These are phyloP conservation scores for Colletotrichum tamarilloi DNA, from an alignment of 2,329 filamentous ascomycete genomes.

Conservation along the genomic window DNA sequence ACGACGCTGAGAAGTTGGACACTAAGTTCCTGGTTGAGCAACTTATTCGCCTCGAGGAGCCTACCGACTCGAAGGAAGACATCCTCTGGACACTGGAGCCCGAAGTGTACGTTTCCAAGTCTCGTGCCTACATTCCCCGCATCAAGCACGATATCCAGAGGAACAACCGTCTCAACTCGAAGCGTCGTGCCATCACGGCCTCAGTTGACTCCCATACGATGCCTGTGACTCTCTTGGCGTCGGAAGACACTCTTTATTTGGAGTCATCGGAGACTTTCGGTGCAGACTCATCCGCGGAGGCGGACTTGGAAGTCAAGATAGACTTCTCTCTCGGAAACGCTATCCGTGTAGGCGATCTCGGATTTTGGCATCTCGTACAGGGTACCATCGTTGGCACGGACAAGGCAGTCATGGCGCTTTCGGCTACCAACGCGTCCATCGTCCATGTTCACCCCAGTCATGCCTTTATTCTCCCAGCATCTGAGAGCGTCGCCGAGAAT, in stretches of 20 bases:
- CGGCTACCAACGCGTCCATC: constrained; percentile 15
- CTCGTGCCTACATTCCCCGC: constrained; percentile 6
- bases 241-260: background rate
- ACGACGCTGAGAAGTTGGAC: background rate
- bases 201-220: background rate
- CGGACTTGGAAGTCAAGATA: background rate
- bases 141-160: constrained; percentile 20
- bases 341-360: background rate
- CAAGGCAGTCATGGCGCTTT: background rate
- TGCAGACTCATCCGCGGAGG: background rate
- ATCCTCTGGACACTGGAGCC: constrained; percentile 2
- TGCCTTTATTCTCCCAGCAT: background rate
- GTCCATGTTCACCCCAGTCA: background rate
- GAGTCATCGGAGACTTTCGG: constrained; percentile 1
- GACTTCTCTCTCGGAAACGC: background rate
- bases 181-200: background rate
- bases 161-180: constrained; percentile 16
- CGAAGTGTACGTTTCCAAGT: constrained; percentile 3
- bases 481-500: background rate
- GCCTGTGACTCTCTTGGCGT: background rate
- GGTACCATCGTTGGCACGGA: background rate
- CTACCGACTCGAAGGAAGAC: background rate
- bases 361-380: constrained; percentile 2
- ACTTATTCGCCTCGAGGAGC: background rate
- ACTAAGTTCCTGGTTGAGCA: background rate